Evolutionary conservation across 1,284 basidiomycete species (phyloP), one percentile per base, ranked within the genome.

Genomic region (Sparassis latifolia): DNA sequence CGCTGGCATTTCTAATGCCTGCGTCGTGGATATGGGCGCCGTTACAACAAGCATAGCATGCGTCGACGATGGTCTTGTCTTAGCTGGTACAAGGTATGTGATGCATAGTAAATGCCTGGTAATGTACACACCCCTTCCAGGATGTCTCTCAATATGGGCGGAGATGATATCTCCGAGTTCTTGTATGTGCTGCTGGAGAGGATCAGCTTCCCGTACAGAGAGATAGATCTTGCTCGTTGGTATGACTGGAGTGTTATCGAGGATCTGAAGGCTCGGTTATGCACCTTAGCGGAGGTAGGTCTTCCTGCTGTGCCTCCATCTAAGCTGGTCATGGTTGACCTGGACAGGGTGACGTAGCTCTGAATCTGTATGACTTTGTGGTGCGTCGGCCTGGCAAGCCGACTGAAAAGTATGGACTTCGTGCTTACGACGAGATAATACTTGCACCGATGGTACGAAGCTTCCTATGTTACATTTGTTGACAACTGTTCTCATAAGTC

Each of bases 381-480:
- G 87, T 94, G 9, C 78, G 95, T 29, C 73, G 81, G 50, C 89
- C 94, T 2, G 80, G 81, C 31, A 77, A 82, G 52, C 72, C 84
- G 12, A 89, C 93, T 2, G 79, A 87, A 62, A 97, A 97, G 68
- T 99, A 95, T 66, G 84, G 84, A 29, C 73, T 98, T 50, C 82
- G 93, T 32, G 87, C 90, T 3, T 99, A 98, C 64, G 97, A 99
- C 65, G 97, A 99, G 71, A 86, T 92, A 50, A 95, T 98, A 52
- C 74, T 99, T 37, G 93, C 94, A 0, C 92, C 96, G 1, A 92
- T 97, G 84, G 92, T 92, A 62, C 55, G 75, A 20, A 20, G 67
- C 28, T 33, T 40, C 32, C 30, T 12, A 3, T 4, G 4, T 20
- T n/a, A 1, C 29, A 27, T 28, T n/a, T 42, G n/a, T 7, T 42